Percentiles rank a stretch among this genome's conserved stretches.
phyloP scores from a whole-genome alignment of 176 grass and related monocot species.

The Stipa capillata region DNA sequence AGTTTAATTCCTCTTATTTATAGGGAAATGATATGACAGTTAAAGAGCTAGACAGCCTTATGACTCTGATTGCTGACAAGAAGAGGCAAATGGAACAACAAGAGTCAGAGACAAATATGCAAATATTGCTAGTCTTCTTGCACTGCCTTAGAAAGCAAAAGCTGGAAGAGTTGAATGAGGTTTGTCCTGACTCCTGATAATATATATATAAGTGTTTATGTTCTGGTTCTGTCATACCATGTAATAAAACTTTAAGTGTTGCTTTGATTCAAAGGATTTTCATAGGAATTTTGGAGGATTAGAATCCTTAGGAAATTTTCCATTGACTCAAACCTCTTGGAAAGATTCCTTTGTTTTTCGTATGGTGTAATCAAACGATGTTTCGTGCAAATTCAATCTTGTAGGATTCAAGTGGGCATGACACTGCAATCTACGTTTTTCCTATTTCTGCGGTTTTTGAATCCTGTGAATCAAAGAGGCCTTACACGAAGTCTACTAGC shows the following conservation, averaged over 20 bases:
- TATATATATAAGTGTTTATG: neutral
- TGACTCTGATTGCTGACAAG: constrained; percentile 83
- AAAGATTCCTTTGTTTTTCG: too few relatives aligned
- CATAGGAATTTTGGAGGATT: too few relatives aligned
- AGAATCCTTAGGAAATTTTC: too few relatives aligned
- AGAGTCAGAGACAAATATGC: constrained; percentile 97
- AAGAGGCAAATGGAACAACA: constrained; percentile 96
- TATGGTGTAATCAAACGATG: too few relatives aligned
- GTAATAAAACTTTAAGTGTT: neutral
- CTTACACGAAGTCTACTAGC: too few relatives aligned
- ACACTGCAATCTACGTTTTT: too few relatives aligned
- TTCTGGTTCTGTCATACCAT: neutral
- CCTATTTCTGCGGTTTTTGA: too few relatives aligned
- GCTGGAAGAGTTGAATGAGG: constrained; percentile 94
- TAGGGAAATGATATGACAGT: constrained; percentile 86
- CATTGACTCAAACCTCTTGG: too few relatives aligned
- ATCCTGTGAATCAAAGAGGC: too few relatives aligned
- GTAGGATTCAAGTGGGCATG: too few relatives aligned
- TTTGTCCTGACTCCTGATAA: constrained; percentile 12
- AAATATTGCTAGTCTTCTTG: constrained; percentile 93
- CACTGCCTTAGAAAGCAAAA: constrained; percentile 98
- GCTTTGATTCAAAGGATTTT: too few relatives aligned
- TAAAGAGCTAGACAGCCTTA: constrained; percentile 80
- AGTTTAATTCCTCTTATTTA: constrained; percentile 26
- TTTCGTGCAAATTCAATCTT: too few relatives aligned